These are phyloP conservation scores for Tetradesmus lagerheimii DNA, from an alignment of 139 green algal genomes.

Conservation along the genomic window DNA sequence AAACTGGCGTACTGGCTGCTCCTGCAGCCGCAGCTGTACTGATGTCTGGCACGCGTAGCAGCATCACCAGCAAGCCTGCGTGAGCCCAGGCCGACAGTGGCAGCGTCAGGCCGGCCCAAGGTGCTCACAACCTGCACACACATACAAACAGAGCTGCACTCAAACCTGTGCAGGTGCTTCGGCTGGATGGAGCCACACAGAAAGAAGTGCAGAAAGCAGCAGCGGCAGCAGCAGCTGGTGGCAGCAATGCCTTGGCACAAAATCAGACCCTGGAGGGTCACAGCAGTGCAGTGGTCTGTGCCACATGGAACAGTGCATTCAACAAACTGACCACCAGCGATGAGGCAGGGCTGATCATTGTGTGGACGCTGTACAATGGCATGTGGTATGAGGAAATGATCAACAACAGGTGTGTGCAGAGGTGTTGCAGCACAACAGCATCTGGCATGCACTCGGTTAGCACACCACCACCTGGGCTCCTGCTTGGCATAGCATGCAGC, in stretches of 20 bases:
- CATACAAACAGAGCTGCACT: not conserved
- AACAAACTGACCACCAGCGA: constrained; percentile 89
- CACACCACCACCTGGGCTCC: not conserved
- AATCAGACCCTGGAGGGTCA: constrained; percentile 90
- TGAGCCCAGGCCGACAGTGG: not conserved
- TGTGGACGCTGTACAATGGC: constrained; percentile 88
- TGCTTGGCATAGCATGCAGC: not conserved
- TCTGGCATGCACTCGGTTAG: not conserved
- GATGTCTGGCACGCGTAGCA: not conserved
- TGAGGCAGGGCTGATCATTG: constrained; percentile 87
- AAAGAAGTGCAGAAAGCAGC: constrained; percentile 50
- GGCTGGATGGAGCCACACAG: constrained; percentile 61
- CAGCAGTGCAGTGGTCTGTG: constrained; percentile 68
- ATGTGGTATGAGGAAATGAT: constrained; percentile 94
- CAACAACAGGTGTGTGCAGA: constrained; percentile 81
- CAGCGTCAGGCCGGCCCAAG: no score
- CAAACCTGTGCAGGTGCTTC: constrained; percentile 57
- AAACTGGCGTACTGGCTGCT: not conserved
- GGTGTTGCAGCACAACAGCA: not conserved
- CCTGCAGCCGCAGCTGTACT: not conserved
- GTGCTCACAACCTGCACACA: not conserved
- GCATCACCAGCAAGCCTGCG: not conserved
- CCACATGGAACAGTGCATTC: constrained; percentile 83
- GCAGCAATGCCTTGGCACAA: constrained; percentile 67
- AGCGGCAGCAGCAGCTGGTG: constrained; percentile 45